These are phyloP conservation scores for Geotrichum candidum DNA, from an alignment of 1,139 yeast genomes.

Conservation along the genomic window DNA sequence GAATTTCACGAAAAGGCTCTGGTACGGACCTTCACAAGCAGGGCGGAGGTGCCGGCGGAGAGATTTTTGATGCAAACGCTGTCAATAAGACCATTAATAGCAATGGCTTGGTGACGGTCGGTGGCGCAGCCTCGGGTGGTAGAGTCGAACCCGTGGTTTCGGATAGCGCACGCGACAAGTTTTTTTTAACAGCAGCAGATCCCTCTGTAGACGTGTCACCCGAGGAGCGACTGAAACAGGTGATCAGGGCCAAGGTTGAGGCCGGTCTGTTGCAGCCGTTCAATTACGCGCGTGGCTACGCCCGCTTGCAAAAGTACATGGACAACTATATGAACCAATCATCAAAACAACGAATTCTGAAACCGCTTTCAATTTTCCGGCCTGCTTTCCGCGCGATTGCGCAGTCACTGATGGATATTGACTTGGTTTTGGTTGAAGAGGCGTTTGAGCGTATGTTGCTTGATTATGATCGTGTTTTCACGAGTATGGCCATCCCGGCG, in stretches of 20 bases:
- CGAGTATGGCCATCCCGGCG: constrained; percentile 97
- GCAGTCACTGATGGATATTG: constrained; percentile 82
- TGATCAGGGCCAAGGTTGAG: constrained; percentile 89
- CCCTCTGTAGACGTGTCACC: constrained; percentile 94
- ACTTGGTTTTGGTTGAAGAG: constrained; percentile 87
- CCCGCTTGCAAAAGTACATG: constrained; percentile 78
- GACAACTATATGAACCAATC: constrained; percentile 86
- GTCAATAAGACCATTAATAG: constrained; percentile 10
- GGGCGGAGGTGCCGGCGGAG: constrained; percentile 2
- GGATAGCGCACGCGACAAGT: constrained; percentile 85
- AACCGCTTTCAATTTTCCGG: constrained; percentile 78
- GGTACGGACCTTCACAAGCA: constrained; percentile 15
- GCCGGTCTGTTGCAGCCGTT: constrained; percentile 93
- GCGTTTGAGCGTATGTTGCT: constrained; percentile 88
- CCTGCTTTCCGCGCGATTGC: constrained; percentile 96
- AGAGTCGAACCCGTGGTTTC: constrained; percentile 20
- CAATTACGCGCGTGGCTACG: constrained; percentile 91
- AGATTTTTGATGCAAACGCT: constrained; percentile 5
- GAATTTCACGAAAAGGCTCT: constrained; percentile 16
- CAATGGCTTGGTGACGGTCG: background rate
- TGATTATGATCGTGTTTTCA: constrained; percentile 91
- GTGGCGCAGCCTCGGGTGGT: background rate
- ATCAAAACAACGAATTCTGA: constrained; percentile 79
- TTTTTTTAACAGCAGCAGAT: constrained; percentile 93
- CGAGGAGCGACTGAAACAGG: constrained; percentile 88